Evolutionary conservation across 2,329 filamentous ascomycete genomes (phyloP).

Genomic region (Xenoacremonium recifei): DNA sequence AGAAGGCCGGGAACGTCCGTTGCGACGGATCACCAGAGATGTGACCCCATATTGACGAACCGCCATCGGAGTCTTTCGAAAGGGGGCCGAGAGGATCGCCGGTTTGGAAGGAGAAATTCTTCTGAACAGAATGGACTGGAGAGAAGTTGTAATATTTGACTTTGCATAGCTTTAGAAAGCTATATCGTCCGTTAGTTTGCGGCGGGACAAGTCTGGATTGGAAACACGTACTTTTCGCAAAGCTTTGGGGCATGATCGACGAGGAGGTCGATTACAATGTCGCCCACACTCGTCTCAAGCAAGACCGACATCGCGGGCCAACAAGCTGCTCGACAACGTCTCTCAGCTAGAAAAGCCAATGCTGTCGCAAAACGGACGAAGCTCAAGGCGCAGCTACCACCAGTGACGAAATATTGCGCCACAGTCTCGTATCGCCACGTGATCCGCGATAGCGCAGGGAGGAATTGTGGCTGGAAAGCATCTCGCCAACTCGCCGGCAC

Average conservation of each 20-base stretch:
- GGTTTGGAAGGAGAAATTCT: conserved; percentile 93
- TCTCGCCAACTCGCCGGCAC: no score
- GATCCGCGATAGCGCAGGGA: no score
- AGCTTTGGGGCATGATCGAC: conserved; percentile 86
- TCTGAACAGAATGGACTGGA: conserved; percentile 87
- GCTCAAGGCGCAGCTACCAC: no score
- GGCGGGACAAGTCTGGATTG: conserved; percentile 16
- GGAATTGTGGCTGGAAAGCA: no score
- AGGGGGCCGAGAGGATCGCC: conserved; percentile 90
- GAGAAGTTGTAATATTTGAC: conserved; percentile 99
- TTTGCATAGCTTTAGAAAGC: conserved; percentile 98
- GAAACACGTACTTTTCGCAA: conserved; percentile 86
- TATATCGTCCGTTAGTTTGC: conserved; percentile 55
- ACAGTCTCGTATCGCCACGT: no score
- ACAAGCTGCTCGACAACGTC: neutral
- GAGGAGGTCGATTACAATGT: conserved; percentile 91
- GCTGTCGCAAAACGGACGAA: neutral
- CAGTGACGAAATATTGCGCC: no score
- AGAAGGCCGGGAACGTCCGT: conserved; percentile 78
- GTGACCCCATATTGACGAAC: conserved; percentile 88
- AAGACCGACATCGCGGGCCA: conserved; percentile 75
- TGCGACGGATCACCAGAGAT: conserved; percentile 65
- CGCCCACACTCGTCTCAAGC: conserved; percentile 87
- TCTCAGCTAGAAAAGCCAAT: neutral
- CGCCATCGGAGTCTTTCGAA: conserved; percentile 83